Base-by-base conservation (phyloP, 768 basidiomycete species). In the Tylopilus sp. region DNA sequence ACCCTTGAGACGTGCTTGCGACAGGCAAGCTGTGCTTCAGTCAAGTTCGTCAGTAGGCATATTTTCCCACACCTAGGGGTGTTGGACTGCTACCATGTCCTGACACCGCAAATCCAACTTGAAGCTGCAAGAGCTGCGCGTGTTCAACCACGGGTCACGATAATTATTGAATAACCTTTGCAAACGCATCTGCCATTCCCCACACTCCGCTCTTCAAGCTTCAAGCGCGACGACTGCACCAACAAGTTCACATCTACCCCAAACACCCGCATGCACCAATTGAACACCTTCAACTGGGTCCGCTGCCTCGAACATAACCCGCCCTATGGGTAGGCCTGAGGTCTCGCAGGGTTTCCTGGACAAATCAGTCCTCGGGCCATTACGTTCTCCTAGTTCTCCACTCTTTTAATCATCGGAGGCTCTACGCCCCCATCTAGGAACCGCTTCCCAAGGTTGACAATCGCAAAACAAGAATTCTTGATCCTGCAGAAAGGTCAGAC, bases 331-430 rank as follows among this genome's bases (percentile, higher is more conserved):
- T n/a, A n/a, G n/a, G n/a, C n/a, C n/a, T n/a, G 9, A 78, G 66
- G 6, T 64, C 67, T 31, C 71, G 68, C 25, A 70, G 72, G 34
- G 77, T 73, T 11, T 67, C 66, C 24, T 74, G 74, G 45, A 78
- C 33, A 71, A 73, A 54, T 78, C 76, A 43, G 72, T 76, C 74
- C 69, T 73, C 71, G 75, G 16, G 52, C 58, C 36, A 65, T 60
- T 25, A 78, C 76, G 60, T 77, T 78, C 60, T 78, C 76, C 1
- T 74, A 76, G 57, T 77, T 77, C 13, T 75, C 74, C 53, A 75
- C 76, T 49, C 73, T 74, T 56, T 78, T 75, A 42, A 76, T 78
- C 76, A 75, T 74, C 41, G 76, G 71, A 66, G 75, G 74, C 64
- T 77, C 58, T 10, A 75, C 72, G 6, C 74, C 75, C 1, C 72